Conservation (phyloP, 2,329 filamentous ascomycete genomes). For the Celoporthe dispersa region DNA sequence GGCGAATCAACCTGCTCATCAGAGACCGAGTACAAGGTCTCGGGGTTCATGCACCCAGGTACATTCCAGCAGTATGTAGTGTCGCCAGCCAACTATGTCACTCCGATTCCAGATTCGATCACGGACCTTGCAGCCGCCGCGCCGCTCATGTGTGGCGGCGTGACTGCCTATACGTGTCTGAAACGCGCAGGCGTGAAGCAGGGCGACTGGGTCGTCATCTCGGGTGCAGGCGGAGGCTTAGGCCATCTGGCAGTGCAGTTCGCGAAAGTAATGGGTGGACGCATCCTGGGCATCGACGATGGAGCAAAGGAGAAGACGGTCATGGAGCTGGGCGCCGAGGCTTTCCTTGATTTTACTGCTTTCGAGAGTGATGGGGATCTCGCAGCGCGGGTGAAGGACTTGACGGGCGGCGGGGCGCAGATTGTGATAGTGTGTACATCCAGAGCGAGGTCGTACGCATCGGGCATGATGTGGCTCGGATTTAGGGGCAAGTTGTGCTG, state of each 20-base stretch:
- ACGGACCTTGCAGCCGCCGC: conserved; percentile 31
- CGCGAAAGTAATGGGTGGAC: conserved; percentile 31
- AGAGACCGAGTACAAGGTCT: conserved; percentile 42
- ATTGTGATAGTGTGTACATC: conserved; percentile 14
- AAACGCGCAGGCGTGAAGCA: conserved; percentile 20
- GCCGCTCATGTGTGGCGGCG: conserved; percentile 39
- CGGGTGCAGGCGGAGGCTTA: conserved; percentile 40
- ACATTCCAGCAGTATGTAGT: conserved; percentile 40
- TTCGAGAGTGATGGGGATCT: conserved; percentile 28
- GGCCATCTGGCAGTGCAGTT: conserved; percentile 42
- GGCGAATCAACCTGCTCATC: conserved; percentile 45
- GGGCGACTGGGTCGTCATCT: conserved; percentile 39
- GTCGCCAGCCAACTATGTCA: conserved; percentile 37
- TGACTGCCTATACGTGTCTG: conserved; percentile 35
- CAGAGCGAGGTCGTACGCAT: conserved; percentile 10
- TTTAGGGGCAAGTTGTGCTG: conserved; percentile 14
- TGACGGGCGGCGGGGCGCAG: conserved; percentile 37
- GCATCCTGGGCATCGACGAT: conserved; percentile 39
- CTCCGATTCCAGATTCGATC: conserved; percentile 33
- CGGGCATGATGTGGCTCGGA: conserved; percentile 10
- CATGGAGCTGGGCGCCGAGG: conserved; percentile 34
- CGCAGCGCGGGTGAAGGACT: conserved; percentile 30
- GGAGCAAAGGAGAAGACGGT: conserved; percentile 32
- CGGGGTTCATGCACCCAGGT: conserved; percentile 42
- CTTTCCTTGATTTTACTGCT: conserved; percentile 38